Conservation (phyloP, 176 grass and related monocot species). For the Ensete glaucum region DNA sequence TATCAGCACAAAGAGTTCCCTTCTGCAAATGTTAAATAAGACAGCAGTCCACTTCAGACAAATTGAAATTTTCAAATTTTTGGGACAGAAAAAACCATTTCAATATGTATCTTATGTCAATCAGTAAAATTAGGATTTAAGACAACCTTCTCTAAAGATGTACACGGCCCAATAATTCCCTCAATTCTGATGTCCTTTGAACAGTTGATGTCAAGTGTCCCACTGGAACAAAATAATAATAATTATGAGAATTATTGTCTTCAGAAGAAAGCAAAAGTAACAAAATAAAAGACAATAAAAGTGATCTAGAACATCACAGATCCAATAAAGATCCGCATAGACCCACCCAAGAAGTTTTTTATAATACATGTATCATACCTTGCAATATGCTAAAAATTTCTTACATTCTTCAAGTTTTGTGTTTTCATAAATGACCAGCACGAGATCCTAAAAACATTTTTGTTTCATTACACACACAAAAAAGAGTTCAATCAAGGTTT, state of each 20-base stretch:
- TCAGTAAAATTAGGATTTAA: background rate
- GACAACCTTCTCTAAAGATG: conserved; percentile 89
- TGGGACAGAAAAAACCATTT: background rate
- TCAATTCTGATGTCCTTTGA: conserved; percentile 97
- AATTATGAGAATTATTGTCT: conserved; percentile 15
- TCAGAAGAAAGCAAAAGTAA: background rate
- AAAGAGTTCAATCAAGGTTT: no score
- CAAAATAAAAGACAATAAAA: conserved; percentile 5
- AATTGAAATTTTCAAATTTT: background rate
- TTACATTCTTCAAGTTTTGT: no score
- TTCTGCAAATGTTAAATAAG: conserved; percentile 37
- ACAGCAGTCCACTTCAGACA: background rate
- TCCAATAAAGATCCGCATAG: no score
- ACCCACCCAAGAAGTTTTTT: no score
- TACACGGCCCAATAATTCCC: conserved; percentile 89
- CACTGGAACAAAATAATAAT: conserved; percentile 35
- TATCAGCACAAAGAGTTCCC: conserved; percentile 70
- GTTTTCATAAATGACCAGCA: no score
- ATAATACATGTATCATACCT: no score
- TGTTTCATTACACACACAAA: no score
- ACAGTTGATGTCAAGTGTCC: conserved; percentile 84
- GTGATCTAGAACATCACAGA: no score
- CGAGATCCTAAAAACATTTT: no score
- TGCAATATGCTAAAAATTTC: no score
- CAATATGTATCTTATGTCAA: background rate